phyloP scores from a whole-genome alignment of 495 filamentous ascomycete species.

The Neurospora intermedia region DNA sequence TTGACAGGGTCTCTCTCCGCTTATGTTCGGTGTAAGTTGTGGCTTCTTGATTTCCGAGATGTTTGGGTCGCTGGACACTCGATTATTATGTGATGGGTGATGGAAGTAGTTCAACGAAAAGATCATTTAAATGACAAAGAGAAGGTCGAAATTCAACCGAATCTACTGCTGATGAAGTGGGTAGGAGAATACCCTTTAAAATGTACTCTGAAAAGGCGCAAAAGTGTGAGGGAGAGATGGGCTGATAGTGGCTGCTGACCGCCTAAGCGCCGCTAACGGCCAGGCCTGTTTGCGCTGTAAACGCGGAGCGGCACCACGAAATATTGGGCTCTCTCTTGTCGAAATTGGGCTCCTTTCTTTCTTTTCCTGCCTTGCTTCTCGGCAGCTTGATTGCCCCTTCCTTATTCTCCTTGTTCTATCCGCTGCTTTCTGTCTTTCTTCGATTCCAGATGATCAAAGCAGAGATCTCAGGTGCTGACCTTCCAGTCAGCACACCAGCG shows the following conservation, averaged over 20 bases:
- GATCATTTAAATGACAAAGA: not conserved
- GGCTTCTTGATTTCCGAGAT: not conserved
- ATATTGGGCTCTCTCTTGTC: not conserved
- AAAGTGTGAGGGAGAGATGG: not conserved
- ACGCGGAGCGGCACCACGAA: not conserved
- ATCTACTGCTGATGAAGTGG: not conserved
- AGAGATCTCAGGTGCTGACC: not conserved
- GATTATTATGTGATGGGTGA: fast-evolving
- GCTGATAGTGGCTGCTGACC: not conserved
- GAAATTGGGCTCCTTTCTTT: not conserved
- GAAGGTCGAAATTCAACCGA: not conserved
- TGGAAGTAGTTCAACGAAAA: not conserved
- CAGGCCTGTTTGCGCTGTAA: not conserved
- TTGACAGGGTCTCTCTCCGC: no score
- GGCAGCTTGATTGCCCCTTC: not conserved
- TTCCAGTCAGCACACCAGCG: not conserved
- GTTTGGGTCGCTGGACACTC: not conserved
- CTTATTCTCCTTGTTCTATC: not conserved
- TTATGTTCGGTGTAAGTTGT: not conserved
- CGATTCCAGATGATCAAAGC: not conserved
- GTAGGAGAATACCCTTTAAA: not conserved
- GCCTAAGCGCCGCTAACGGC: not conserved
- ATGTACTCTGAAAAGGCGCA: not conserved
- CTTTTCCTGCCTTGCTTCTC: not conserved
- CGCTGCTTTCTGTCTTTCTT: not conserved